These are phyloP conservation scores for Kandelia obovata DNA, from an alignment of 345 rosid genomes.

Conservation along the genomic window DNA sequence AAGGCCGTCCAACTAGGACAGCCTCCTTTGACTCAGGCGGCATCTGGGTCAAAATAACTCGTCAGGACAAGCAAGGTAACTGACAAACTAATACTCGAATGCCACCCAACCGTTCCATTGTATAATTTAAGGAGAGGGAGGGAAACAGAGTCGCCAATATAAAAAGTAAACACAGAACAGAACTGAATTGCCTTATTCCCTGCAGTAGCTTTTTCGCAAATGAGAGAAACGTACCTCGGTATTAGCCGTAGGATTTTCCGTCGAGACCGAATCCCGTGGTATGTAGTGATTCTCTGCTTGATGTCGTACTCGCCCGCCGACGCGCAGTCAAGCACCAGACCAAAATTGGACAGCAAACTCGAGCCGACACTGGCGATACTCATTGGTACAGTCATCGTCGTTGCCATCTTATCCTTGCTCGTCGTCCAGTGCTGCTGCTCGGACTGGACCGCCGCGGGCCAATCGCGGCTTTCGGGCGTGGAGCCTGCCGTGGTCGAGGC, in stretches of 20 bases:
- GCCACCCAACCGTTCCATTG: too few species aligned
- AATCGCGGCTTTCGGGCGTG: constrained; percentile 37
- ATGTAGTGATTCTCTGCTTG: not conserved
- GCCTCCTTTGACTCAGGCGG: too few species aligned
- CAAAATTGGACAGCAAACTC: not conserved
- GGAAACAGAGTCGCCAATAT: too few species aligned
- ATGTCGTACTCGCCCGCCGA: not conserved
- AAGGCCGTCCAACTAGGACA: too few species aligned
- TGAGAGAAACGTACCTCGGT: not conserved
- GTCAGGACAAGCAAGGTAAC: too few species aligned
- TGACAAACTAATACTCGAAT: too few species aligned
- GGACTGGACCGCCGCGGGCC: not conserved
- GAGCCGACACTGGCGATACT: not conserved
- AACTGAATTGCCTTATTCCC: too few species aligned
- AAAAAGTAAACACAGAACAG: too few species aligned
- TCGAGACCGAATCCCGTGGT: not conserved
- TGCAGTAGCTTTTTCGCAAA: not conserved
- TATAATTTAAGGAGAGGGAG: too few species aligned
- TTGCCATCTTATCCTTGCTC: not conserved
- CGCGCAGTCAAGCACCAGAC: constrained; percentile 5
- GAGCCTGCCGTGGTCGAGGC: constrained; percentile 44
- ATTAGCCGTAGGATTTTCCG: not conserved
- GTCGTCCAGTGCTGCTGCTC: not conserved
- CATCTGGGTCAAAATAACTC: too few species aligned
- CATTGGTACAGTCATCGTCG: not conserved